These are phyloP conservation scores for Kokia cookei DNA, from an alignment of 441 rosid species.

Conservation along the genomic window DNA sequence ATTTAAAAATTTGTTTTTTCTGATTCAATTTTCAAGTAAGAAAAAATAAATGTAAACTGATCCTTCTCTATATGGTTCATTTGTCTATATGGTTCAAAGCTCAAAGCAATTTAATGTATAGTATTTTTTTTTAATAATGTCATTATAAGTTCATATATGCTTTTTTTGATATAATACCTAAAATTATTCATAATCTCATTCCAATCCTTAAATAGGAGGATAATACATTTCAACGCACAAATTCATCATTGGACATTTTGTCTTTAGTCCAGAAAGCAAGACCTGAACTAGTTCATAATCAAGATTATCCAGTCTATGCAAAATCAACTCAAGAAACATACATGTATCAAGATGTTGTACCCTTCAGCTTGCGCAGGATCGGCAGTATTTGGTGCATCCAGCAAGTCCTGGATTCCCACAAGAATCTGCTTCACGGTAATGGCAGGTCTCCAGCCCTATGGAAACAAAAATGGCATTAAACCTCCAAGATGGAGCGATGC, in stretches of 20 bases:
- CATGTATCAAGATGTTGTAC: slow-evolving; percentile 94
- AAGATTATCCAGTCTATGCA: neutral
- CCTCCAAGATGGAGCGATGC: neutral
- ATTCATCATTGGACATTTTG: neutral
- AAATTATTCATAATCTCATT: no score
- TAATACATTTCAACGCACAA: no score
- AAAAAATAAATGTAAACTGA: no score
- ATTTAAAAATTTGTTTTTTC: no score
- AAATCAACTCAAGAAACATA: slow-evolving; percentile 11
- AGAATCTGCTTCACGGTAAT: slow-evolving; percentile 95
- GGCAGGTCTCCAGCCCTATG: slow-evolving; percentile 98
- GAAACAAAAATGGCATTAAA: slow-evolving; percentile 1
- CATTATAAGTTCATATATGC: no score
- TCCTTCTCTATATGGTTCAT: no score
- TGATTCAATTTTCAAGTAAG: no score
- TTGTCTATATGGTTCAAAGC: no score
- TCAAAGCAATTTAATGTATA: no score
- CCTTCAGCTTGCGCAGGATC: slow-evolving; percentile 97
- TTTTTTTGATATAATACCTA: no score
- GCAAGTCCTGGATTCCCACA: slow-evolving; percentile 86
- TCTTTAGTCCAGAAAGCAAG: neutral
- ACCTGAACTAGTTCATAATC: neutral
- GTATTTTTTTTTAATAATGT: no score
- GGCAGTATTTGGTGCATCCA: slow-evolving; percentile 86
- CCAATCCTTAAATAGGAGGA: no score